Conservation (phyloP, 306 rosid genomes). For the Adenanthera pavonina region DNA sequence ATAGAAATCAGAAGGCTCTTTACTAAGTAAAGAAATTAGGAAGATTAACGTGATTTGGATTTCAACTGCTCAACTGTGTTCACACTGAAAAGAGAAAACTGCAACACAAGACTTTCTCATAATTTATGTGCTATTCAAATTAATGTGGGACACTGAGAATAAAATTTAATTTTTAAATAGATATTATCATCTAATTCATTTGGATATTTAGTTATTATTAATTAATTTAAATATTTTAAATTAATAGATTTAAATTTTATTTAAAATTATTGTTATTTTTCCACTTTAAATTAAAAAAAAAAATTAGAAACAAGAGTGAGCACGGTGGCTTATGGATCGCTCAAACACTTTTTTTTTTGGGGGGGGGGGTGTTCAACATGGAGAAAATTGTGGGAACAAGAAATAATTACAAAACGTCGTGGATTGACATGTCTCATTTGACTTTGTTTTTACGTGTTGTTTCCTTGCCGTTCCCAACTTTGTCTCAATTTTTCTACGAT, state of each 20-base stretch:
- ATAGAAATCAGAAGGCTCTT: neutral
- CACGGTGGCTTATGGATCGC: no score
- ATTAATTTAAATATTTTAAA: neutral
- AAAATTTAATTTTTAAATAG: neutral
- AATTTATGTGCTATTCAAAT: constrained; percentile 8
- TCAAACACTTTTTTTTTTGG: no score
- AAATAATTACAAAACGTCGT: constrained; percentile 34
- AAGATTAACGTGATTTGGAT: neutral
- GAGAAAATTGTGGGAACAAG: constrained; percentile 33
- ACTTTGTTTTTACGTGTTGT: constrained; percentile 29
- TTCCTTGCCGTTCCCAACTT: constrained; percentile 16
- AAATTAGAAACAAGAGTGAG: no score
- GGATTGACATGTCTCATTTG: constrained; percentile 39
- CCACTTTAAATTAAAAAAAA: neutral
- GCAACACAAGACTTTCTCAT: constrained; percentile 6
- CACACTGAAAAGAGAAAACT: neutral
- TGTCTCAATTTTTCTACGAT: constrained; percentile 27
- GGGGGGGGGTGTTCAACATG: neutral
- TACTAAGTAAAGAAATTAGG: neutral
- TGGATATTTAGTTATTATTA: neutral
- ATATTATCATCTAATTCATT: neutral
- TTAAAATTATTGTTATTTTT: neutral
- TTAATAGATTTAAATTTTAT: no score
- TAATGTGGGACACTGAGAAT: neutral
- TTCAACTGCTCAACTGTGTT: constrained; percentile 6